phyloP scores from a whole-genome alignment of 257 asterid genomes.

The Cruciata laevipes region DNA sequence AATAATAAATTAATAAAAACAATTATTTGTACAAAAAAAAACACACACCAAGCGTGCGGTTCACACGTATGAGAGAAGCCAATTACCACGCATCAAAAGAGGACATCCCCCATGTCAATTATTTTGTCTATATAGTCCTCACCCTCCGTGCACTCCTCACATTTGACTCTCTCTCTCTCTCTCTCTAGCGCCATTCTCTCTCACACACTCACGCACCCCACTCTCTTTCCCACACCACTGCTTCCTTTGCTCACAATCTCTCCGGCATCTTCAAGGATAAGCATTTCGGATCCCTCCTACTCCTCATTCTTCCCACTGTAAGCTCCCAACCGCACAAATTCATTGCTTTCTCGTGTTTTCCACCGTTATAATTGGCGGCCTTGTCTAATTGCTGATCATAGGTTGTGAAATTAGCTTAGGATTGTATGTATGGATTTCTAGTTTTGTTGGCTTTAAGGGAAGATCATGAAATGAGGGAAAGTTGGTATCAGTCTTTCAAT shows the following conservation, averaged over 20 bases:
- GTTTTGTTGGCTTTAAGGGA: background rate
- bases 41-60: constrained; percentile 30
- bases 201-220: constrained; percentile 9
- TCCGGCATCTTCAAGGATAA: constrained; percentile 15
- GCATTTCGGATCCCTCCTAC: constrained; percentile 24
- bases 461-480: background rate
- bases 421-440: background rate
- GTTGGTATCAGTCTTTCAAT: background rate
- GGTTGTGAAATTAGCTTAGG: constrained; percentile 1
- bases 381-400: background rate
- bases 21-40: no score
- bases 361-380: background rate
- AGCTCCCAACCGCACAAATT: background rate
- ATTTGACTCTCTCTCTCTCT: constrained; percentile 17
- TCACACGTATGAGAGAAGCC: constrained; percentile 59
- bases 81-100: constrained; percentile 23
- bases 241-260: constrained; percentile 6
- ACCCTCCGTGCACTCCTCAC: constrained; percentile 43
- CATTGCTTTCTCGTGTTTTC: background rate
- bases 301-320: constrained; percentile 12
- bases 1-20: background rate
- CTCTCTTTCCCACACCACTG: background rate
- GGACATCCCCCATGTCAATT: constrained; percentile 15
- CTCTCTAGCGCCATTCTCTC: constrained; percentile 13
- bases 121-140: constrained; percentile 48